Evolutionary conservation across 2,329 filamentous ascomycete species (phyloP).

Genomic region (Calonectria crousiana): DNA sequence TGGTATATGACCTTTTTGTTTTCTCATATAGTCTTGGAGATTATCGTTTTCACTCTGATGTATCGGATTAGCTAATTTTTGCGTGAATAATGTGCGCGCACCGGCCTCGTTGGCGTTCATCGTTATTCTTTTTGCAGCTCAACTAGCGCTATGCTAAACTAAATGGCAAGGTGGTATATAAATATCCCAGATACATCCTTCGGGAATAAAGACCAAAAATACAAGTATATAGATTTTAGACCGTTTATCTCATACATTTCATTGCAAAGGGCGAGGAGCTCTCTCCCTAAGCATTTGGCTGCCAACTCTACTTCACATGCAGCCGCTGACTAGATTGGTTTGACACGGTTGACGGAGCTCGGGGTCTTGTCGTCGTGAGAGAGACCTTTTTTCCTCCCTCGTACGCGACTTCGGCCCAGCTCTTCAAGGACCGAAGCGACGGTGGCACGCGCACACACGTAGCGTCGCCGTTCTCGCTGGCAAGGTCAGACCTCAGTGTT

Average conservation of each 20-base stretch:
- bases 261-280: not conserved
- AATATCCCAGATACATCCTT: conserved; percentile 9
- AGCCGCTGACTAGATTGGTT: conserved; percentile 19
- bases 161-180: conserved; percentile 23
- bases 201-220: not conserved
- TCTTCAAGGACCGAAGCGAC: conserved; percentile 51
- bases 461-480: conserved; percentile 33
- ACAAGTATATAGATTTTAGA: not conserved
- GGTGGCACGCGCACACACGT: conserved; percentile 45
- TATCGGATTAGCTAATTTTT: not conserved
- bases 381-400: conserved; percentile 35
- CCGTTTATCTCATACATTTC: conserved; percentile 6
- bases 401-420: conserved; percentile 56
- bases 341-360: conserved; percentile 35
- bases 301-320: conserved; percentile 15
- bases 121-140: not conserved
- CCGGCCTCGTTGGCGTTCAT: not conserved
- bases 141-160: conserved; percentile 9
- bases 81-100: not conserved
- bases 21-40: not conserved
- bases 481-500: conserved; percentile 36
- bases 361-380: conserved; percentile 30
- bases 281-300: not conserved
- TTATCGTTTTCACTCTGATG: not conserved
- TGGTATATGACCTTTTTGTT: not conserved